A percentile compares a stretch with the other conserved stretches of the same genome.
Evolutionary conservation across 768 basidiomycete genomes (phyloP).

Genomic region (Termitomyces eurrhizus): DNA sequence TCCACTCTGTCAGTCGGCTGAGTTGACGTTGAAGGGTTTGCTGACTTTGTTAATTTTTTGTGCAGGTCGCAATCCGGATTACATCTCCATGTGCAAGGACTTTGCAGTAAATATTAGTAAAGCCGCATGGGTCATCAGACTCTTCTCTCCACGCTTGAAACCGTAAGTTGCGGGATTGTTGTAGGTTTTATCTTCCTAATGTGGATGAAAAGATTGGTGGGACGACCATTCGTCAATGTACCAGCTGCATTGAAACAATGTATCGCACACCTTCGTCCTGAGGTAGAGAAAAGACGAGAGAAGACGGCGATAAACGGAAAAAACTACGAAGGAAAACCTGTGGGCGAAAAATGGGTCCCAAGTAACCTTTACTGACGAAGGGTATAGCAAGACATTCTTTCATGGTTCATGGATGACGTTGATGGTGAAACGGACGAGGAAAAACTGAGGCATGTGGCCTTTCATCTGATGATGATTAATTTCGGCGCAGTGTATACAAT

Average conservation of each 20-base stretch:
- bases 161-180: slow-evolving; percentile 16
- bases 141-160: slow-evolving; percentile 23
- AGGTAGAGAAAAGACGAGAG: slow-evolving; percentile 24
- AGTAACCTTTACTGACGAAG: background rate
- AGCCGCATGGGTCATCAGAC: slow-evolving; percentile 18
- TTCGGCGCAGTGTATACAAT: slow-evolving; percentile 43
- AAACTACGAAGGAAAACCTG: slow-evolving; percentile 27
- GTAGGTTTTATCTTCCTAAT: background rate
- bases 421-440: slow-evolving; percentile 21
- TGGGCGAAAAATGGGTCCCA: background rate
- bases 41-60: background rate
- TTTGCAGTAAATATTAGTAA: slow-evolving; percentile 16
- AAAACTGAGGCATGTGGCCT: slow-evolving; percentile 26
- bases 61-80: slow-evolving; percentile 21
- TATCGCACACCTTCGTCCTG: slow-evolving; percentile 19
- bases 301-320: slow-evolving; percentile 20
- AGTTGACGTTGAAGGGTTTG: background rate
- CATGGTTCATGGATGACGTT: slow-evolving; percentile 43
- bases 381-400: slow-evolving; percentile 42
- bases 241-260: background rate
- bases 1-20: slow-evolving; percentile 18
- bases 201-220: background rate
- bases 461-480: slow-evolving; percentile 34
- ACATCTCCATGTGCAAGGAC: slow-evolving; percentile 13
- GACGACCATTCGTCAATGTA: slow-evolving; percentile 5